Evolutionary conservation across 1,284 basidiomycete genomes (phyloP).

Genomic region (Melanopsichium pennsylvanicum): DNA sequence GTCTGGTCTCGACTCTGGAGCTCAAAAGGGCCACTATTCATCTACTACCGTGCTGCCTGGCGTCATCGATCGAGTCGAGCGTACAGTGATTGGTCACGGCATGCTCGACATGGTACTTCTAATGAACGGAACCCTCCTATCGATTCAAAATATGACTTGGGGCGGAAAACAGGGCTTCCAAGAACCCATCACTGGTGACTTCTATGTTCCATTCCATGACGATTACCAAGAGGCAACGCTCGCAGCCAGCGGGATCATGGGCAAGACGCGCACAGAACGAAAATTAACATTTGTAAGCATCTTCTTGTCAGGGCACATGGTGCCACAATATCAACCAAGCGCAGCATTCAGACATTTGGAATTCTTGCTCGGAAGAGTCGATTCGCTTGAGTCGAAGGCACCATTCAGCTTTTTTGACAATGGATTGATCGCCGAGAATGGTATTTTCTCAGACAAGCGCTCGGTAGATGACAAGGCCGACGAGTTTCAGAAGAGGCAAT

Average conservation of each 20-base stretch:
- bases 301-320: slow-evolving; percentile 50
- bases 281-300: slow-evolving; percentile 55
- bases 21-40: slow-evolving; percentile 9
- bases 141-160: slow-evolving; percentile 65
- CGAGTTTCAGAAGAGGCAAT: slow-evolving; percentile 8
- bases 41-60: slow-evolving; percentile 40
- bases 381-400: slow-evolving; percentile 11
- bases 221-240: slow-evolving; percentile 16
- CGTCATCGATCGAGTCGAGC: slow-evolving; percentile 53
- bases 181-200: slow-evolving; percentile 29
- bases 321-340: slow-evolving; percentile 57
- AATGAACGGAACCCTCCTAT: slow-evolving; percentile 51
- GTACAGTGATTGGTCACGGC: slow-evolving; percentile 58
- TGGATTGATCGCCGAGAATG: slow-evolving; percentile 12
- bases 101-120: slow-evolving; percentile 53
- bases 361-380: slow-evolving; percentile 57
- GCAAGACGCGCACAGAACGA: slow-evolving; percentile 50
- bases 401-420: slow-evolving; percentile 35
- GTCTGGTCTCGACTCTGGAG: slow-evolving; percentile 19
- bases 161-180: slow-evolving; percentile 59
- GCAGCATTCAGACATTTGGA: slow-evolving; percentile 52
- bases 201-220: slow-evolving; percentile 37
- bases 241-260: slow-evolving; percentile 27
- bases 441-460: background rate
- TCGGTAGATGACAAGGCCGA: background rate